Conservation (phyloP, 2,329 filamentous ascomycete species). For the Nemania sp. region DNA sequence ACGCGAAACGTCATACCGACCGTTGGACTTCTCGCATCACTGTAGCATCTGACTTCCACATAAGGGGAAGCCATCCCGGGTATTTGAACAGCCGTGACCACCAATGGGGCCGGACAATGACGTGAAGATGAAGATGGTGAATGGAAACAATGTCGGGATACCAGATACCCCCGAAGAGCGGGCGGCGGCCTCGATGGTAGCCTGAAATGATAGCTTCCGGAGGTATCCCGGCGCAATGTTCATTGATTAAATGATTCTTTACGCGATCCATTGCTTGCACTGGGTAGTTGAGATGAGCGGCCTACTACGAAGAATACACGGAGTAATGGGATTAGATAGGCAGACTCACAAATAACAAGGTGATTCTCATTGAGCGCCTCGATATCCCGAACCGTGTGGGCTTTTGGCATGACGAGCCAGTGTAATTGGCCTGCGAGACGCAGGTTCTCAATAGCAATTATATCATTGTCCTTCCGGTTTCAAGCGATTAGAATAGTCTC, state of each 20-base stretch:
- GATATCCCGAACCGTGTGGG: constrained; percentile 12
- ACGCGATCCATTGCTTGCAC: constrained; percentile 12
- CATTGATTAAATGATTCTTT: not conserved
- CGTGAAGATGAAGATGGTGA: constrained; percentile 31
- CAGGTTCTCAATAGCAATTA: constrained; percentile 3
- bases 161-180: constrained; percentile 17
- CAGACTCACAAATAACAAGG: not conserved
- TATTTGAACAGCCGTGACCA: constrained; percentile 26
- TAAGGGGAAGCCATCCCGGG: constrained; percentile 28
- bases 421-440: constrained; percentile 9
- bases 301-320: not conserved
- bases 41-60: constrained; percentile 30
- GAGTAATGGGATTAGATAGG: not conserved
- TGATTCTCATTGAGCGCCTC: constrained; percentile 7
- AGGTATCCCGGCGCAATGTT: not conserved
- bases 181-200: constrained; percentile 29
- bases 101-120: constrained; percentile 25
- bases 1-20: not conserved
- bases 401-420: constrained; percentile 20
- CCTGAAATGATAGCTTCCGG: constrained; percentile 7
- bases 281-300: not conserved
- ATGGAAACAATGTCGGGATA: constrained; percentile 31
- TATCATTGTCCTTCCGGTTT: not conserved
- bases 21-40: constrained; percentile 8
- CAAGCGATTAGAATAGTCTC: not conserved